These are phyloP conservation scores for Calocybe gangraenosa DNA, from an alignment of 768 basidiomycete species.

Conservation along the genomic window DNA sequence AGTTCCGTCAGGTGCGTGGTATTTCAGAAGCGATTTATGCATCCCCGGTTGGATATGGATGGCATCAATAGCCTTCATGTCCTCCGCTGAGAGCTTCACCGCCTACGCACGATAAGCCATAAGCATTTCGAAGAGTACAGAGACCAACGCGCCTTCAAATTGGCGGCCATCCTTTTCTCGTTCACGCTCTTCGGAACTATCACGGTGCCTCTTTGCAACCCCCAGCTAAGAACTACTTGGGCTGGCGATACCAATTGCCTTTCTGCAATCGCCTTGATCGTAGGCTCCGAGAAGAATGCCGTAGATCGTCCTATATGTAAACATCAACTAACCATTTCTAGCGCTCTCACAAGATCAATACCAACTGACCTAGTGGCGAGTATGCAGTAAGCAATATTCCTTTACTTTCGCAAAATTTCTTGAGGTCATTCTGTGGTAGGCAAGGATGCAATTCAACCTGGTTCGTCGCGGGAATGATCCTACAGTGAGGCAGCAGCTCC, in stretches of 20 bases:
- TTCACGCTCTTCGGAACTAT: constrained; percentile 62
- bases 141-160: constrained; percentile 31
- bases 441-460: constrained; percentile 58
- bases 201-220: constrained; percentile 53
- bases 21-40: constrained; percentile 32
- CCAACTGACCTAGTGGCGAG: constrained; percentile 36
- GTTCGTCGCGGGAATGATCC: constrained; percentile 48
- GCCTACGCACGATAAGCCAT: constrained; percentile 29
- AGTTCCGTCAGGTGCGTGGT: constrained; percentile 21
- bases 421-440: constrained; percentile 46
- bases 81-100: constrained; percentile 27
- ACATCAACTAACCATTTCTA: neutral
- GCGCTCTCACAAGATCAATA: too few species aligned
- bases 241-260: constrained; percentile 33
- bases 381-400: constrained; percentile 51
- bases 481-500: constrained; percentile 39
- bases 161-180: constrained; percentile 40
- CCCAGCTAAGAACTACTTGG: constrained; percentile 62
- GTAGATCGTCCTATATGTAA: constrained; percentile 16
- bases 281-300: constrained; percentile 29
- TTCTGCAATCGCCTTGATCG: constrained; percentile 27
- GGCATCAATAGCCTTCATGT: constrained; percentile 34
- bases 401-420: constrained; percentile 42
- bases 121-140: too few species aligned
- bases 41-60: constrained; percentile 37